Conservation (phyloP, 768 basidiomycete species). For the Podaxis carcinomalis region DNA sequence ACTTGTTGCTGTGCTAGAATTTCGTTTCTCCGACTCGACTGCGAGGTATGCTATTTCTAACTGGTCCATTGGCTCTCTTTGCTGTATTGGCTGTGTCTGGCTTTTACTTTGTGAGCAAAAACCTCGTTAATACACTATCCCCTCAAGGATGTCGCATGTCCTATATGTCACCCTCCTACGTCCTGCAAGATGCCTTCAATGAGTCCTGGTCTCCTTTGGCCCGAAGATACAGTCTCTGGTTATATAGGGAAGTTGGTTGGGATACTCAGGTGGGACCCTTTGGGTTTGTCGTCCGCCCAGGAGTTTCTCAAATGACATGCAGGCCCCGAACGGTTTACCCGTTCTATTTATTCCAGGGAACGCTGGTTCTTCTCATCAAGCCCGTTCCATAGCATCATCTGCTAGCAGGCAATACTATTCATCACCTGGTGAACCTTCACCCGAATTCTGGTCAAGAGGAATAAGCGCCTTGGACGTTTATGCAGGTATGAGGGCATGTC, state of each 20-base stretch:
- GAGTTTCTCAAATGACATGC: neutral
- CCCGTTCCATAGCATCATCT: constrained; percentile 91
- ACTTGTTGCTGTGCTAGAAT: neutral
- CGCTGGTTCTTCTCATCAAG: constrained; percentile 92
- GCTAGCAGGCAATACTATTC: constrained; percentile 77
- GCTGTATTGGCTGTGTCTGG: constrained; percentile 28
- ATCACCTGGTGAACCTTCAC: constrained; percentile 50
- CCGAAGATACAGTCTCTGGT: constrained; percentile 74
- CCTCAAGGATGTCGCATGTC: constrained; percentile 96
- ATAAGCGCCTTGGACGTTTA: constrained; percentile 78
- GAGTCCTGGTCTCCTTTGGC: constrained; percentile 67
- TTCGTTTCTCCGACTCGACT: neutral
- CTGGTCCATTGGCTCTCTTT: constrained; percentile 31
- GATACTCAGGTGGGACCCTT: constrained; percentile 54
- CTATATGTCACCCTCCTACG: constrained; percentile 91
- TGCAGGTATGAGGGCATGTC: constrained; percentile 46
- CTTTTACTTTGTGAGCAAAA: constrained; percentile 39
- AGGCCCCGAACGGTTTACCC: constrained; percentile 54
- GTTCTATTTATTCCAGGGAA: constrained; percentile 97
- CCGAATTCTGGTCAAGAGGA: constrained; percentile 44
- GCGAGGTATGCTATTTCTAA: constrained; percentile 12
- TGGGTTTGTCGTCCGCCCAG: neutral
- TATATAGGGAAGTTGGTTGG: constrained; percentile 89
- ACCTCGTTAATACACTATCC: constrained; percentile 52
- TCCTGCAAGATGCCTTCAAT: constrained; percentile 66